These are phyloP conservation scores for Myxozyma udenii DNA, from an alignment of 805 yeast genomes.

Conservation along the genomic window DNA sequence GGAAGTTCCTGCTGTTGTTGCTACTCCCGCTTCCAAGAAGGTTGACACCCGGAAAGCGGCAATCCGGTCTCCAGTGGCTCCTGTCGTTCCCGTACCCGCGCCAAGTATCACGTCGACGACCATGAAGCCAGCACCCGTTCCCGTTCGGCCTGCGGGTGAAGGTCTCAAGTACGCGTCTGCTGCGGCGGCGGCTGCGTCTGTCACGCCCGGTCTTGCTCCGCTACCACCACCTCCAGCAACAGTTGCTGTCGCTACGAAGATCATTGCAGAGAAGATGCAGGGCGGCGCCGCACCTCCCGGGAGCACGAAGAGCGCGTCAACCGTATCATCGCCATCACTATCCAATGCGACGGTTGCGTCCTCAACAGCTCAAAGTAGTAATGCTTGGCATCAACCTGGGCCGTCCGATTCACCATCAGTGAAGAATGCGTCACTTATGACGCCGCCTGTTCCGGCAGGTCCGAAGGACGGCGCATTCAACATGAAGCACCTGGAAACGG, in stretches of 20 bases:
- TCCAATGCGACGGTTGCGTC: slow-evolving; percentile 25
- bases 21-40: slow-evolving; percentile 26
- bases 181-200: slow-evolving; percentile 36
- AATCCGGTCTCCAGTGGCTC: slow-evolving; percentile 22
- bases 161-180: slow-evolving; percentile 46
- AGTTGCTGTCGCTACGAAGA: slow-evolving; percentile 22
- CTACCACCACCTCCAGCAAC: slow-evolving; percentile 32
- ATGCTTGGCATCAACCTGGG: too few relatives aligned
- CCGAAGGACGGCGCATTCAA: slow-evolving; percentile 7
- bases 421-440: not conserved
- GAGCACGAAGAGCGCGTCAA: slow-evolving; percentile 7
- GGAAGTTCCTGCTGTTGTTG: slow-evolving; percentile 5
- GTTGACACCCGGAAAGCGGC: slow-evolving; percentile 17
- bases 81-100: slow-evolving; percentile 16
- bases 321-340: slow-evolving; percentile 29
- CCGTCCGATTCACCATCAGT: not conserved
- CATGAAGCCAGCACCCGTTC: slow-evolving; percentile 54
- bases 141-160: slow-evolving; percentile 52
- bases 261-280: slow-evolving; percentile 28
- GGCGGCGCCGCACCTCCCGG: slow-evolving; percentile 18
- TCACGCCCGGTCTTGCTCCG: slow-evolving; percentile 30
- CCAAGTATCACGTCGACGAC: slow-evolving; percentile 1
- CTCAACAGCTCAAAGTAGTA: not conserved
- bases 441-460: not conserved
- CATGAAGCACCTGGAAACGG: slow-evolving; percentile 23